phyloP scores from a whole-genome alignment of 352 stramenopile genomes.

The Phytophthora lateralis region DNA sequence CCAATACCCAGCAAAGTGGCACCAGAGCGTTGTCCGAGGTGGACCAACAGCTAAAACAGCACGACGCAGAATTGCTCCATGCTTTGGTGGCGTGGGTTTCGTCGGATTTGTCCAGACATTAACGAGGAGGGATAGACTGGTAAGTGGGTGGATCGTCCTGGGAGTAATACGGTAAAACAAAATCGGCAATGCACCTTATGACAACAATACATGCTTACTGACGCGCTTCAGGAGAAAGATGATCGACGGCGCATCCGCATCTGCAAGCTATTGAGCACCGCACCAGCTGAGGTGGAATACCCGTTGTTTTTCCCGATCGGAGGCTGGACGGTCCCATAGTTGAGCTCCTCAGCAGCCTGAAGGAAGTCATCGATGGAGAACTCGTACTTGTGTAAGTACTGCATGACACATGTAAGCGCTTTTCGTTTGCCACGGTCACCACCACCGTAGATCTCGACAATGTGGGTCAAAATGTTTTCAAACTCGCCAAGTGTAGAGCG shows the following conservation, averaged over 20 bases:
- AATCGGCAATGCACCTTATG: too few relatives aligned
- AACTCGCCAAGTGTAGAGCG: constrained; percentile 59
- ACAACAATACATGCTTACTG: background rate
- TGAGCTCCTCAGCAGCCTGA: constrained; percentile 61
- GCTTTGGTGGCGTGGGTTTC: constrained; percentile 59
- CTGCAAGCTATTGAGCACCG: constrained; percentile 60
- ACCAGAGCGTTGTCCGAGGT: constrained; percentile 2
- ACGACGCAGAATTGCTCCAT: constrained; percentile 62
- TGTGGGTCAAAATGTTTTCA: constrained; percentile 51
- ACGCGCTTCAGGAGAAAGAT: constrained; percentile 45
- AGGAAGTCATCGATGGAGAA: constrained; percentile 82
- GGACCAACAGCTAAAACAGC: constrained; percentile 37
- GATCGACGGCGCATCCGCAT: constrained; percentile 62
- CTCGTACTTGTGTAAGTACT: constrained; percentile 83
- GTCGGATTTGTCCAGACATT: constrained; percentile 36
- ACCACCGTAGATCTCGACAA: constrained; percentile 73
- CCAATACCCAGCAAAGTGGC: constrained; percentile 28
- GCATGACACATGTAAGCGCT: constrained; percentile 71
- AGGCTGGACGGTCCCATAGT: constrained; percentile 18
- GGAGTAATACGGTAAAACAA: background rate
- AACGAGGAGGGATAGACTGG: background rate
- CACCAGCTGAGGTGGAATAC: constrained; percentile 12
- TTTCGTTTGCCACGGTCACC: constrained; percentile 77
- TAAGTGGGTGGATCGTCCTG: background rate
- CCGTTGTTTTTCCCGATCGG: constrained; percentile 7